Conservation (phyloP, 176 grass and related monocot species). For the Bothriochloa decipiens region DNA sequence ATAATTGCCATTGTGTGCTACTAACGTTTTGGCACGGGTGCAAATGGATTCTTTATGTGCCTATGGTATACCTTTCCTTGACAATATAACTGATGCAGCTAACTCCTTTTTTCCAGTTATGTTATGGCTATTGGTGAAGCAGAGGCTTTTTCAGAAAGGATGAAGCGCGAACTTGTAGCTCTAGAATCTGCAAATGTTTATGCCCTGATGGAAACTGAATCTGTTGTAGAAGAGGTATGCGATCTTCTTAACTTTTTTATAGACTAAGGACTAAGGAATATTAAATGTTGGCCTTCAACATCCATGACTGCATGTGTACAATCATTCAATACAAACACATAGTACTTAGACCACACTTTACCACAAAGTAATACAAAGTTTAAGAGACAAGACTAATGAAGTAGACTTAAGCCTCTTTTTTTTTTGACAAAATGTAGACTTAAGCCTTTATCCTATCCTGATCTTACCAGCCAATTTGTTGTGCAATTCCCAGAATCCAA, state of each 20-base stretch:
- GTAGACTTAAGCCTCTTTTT: not conserved
- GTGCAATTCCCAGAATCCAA: not conserved
- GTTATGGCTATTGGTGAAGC: conserved; percentile 94
- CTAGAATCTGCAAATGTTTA: conserved; percentile 98
- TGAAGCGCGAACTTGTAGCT: conserved; percentile 93
- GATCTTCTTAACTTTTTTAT: conserved; percentile 5
- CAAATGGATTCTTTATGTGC: not conserved
- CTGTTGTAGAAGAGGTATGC: conserved; percentile 80
- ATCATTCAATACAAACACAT: not conserved
- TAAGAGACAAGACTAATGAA: not conserved
- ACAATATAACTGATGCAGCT: not conserved
- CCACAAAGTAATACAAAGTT: not conserved
- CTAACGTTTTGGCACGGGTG: not conserved
- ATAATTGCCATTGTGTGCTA: not conserved
- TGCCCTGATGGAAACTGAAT: conserved; percentile 84
- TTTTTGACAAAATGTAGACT: not conserved
- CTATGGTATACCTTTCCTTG: not conserved
- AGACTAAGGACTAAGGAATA: not conserved
- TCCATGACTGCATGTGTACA: not conserved
- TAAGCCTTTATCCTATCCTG: not conserved
- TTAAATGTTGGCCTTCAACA: not conserved
- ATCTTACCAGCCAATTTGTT: not conserved
- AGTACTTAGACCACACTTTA: not conserved
- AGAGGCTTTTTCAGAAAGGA: conserved; percentile 92
- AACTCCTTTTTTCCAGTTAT: conserved; percentile 51